Conservation (phyloP, 176 grass and related monocot genomes). For the Elymus sibiricus region DNA sequence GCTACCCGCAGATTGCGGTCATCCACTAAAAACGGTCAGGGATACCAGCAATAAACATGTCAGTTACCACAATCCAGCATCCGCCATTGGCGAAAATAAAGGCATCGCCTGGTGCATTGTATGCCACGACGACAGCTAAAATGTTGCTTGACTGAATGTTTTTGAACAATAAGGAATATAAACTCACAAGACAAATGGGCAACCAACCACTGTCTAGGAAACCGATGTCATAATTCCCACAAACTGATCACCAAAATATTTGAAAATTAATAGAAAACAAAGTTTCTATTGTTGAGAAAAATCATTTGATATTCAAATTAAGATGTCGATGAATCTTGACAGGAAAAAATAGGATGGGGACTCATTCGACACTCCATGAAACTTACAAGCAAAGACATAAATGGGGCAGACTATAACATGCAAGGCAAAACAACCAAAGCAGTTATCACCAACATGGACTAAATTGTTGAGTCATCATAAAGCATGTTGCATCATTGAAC, state of each 20-base stretch:
- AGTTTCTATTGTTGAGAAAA: not conserved
- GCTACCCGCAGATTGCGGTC: conserved; percentile 99
- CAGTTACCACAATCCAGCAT: conserved; percentile 93
- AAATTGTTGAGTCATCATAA: conserved; percentile 18
- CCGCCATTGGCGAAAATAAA: conserved; percentile 68
- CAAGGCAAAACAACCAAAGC: not conserved
- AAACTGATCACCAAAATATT: conserved; percentile 14
- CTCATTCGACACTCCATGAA: not conserved
- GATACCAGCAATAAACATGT: conserved; percentile 96
- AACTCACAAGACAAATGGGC: conserved; percentile 4
- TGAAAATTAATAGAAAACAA: conserved; percentile 4
- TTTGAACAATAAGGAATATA: conserved; percentile 31
- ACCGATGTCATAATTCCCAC: conserved; percentile 3
- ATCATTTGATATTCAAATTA: not conserved
- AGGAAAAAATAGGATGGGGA: not conserved
- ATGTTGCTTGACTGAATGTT: conserved; percentile 42
- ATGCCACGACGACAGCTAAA: conserved; percentile 52
- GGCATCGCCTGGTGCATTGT: conserved; percentile 44
- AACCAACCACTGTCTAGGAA: conserved; percentile 18
- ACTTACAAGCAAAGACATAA: conserved; percentile 17
- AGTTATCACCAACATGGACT: conserved; percentile 9
- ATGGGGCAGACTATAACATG: conserved; percentile 4
- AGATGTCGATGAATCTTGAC: not conserved
- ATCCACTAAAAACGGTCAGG: conserved; percentile 92
- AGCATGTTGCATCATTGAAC: not conserved